A percentile compares a stretch with the other conserved stretches of the same genome.
phyloP scores from a whole-genome alignment of 768 basidiomycete genomes.

The Pluteus cervinus region DNA sequence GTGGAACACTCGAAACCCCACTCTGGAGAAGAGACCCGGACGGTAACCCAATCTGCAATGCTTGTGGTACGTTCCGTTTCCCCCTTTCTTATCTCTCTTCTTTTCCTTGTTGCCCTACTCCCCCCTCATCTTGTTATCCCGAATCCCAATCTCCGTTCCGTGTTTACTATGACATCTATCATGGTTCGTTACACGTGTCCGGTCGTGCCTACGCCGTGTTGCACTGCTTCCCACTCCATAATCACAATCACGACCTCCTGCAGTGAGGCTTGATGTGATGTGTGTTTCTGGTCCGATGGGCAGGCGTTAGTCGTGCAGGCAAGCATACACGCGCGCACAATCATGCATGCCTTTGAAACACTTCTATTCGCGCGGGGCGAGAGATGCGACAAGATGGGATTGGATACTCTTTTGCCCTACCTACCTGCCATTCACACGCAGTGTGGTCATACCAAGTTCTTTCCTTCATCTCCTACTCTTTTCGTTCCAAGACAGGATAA shows the following conservation, averaged over 20 bases:
- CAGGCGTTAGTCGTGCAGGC: too few species aligned
- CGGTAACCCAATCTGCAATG: conserved; percentile 84
- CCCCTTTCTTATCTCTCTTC: conserved; percentile 19
- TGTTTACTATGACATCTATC: not conserved
- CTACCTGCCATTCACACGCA: too few species aligned
- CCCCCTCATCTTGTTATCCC: conserved; percentile 6
- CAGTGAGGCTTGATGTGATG: too few species aligned
- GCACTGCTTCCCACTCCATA: not conserved
- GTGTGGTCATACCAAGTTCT: too few species aligned
- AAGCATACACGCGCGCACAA: too few species aligned
- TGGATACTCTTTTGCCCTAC: conserved; percentile 11
- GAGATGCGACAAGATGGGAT: conserved; percentile 11
- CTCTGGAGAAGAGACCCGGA: conserved; percentile 80
- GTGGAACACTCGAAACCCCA: conserved; percentile 73
- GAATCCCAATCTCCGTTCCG: not conserved
- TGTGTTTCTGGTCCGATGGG: too few species aligned
- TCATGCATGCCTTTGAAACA: too few species aligned
- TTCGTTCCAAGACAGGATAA: too few species aligned
- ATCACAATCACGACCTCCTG: not conserved
- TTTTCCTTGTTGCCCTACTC: conserved; percentile 5
- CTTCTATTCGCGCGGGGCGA: too few species aligned
- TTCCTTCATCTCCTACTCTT: too few species aligned
- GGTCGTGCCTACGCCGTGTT: too few species aligned
- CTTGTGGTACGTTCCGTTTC: conserved; percentile 67
- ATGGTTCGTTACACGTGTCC: conserved; percentile 5